These are phyloP conservation scores for Jimgerdemannia lactiflua DNA, from an alignment of 192 early-diverging fungal genomes.

Conservation along the genomic window DNA sequence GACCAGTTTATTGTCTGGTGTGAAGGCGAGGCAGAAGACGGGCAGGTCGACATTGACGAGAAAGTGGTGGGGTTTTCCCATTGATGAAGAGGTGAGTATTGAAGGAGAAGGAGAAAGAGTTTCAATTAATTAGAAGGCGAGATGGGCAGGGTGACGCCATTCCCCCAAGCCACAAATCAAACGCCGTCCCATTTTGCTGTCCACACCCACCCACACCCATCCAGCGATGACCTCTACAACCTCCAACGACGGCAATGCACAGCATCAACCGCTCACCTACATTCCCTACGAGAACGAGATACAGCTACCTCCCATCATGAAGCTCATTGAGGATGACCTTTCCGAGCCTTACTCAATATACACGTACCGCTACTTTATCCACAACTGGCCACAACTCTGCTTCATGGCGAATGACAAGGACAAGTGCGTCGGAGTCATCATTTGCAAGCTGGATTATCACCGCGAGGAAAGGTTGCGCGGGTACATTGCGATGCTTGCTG, in stretches of 20 bases:
- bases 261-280: slow-evolving; percentile 24
- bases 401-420: slow-evolving; percentile 69
- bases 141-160: too few relatives aligned
- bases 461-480: slow-evolving; percentile 61
- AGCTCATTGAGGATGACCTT: slow-evolving; percentile 89
- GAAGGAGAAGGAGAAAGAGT: too few relatives aligned
- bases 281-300: slow-evolving; percentile 68
- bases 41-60: slow-evolving; percentile 32
- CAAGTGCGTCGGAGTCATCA: slow-evolving; percentile 79
- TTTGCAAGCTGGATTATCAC: slow-evolving; percentile 85
- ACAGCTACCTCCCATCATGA: slow-evolving; percentile 74
- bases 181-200: too few relatives aligned
- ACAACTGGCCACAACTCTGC: slow-evolving; percentile 88
- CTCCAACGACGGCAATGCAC: background rate
- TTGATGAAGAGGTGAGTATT: background rate
- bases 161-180: too few relatives aligned
- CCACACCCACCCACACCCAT: too few relatives aligned
- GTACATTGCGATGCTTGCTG: slow-evolving; percentile 98
- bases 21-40: slow-evolving; percentile 58
- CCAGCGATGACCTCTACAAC: background rate
- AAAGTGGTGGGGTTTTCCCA: background rate
- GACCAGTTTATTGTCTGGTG: slow-evolving; percentile 51
- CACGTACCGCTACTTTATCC: slow-evolving; percentile 95
- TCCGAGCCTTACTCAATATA: slow-evolving; percentile 98
- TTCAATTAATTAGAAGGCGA: too few relatives aligned